Conservation (phyloP, 176 grass and related monocot genomes). For the Eragrostis nindensis region DNA sequence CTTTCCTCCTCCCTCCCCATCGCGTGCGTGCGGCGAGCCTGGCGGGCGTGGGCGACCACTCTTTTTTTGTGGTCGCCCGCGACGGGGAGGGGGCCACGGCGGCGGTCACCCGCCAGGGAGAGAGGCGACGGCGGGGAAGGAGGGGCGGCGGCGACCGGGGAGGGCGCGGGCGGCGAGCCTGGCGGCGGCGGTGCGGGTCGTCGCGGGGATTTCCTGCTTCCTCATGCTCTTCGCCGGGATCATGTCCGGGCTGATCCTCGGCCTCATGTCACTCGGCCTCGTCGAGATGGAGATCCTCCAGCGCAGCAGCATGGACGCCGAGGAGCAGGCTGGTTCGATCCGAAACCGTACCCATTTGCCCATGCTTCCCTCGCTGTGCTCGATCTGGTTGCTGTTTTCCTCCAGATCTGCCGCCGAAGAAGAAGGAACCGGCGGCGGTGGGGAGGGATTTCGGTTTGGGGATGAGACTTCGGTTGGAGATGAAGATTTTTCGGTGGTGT, state of each 20-base stretch:
- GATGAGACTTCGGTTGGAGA: too few species aligned
- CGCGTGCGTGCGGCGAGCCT: too few species aligned
- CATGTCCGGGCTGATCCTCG: slow-evolving; percentile 98
- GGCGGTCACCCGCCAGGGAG: too few species aligned
- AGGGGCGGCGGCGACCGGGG: slow-evolving; percentile 21
- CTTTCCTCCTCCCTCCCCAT: too few species aligned
- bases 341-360: slow-evolving; percentile 16
- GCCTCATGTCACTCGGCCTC: slow-evolving; percentile 97
- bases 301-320: slow-evolving; percentile 77
- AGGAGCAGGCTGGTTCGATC: slow-evolving; percentile 86
- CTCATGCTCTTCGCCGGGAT: slow-evolving; percentile 98
- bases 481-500: too few species aligned
- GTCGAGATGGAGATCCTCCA: slow-evolving; percentile 99
- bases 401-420: too few species aligned
- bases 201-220: slow-evolving; percentile 80
- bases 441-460: too few species aligned
- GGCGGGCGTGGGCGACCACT: too few species aligned
- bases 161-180: slow-evolving; percentile 39
- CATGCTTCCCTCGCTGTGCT: neutral
- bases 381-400: slow-evolving; percentile 9
- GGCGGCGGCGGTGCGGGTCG: slow-evolving; percentile 38
- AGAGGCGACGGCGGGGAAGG: neutral
- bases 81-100: too few species aligned
- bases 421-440: too few species aligned
- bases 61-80: too few species aligned